phyloP scores from a whole-genome alignment of 768 basidiomycete genomes.

The Dacryopinax spathularia region DNA sequence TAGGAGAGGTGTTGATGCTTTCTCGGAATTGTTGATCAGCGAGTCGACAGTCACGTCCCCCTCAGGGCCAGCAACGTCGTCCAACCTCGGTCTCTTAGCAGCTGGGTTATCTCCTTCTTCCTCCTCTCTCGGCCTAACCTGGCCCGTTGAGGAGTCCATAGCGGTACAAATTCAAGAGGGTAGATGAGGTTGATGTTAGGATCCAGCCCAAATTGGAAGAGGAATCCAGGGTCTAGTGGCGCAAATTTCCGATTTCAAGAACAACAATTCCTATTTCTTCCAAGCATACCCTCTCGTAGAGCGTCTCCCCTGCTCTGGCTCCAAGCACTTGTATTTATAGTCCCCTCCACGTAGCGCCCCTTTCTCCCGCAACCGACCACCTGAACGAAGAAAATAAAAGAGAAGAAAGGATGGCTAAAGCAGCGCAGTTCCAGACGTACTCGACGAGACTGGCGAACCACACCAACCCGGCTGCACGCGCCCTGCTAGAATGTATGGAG shows the following conservation, averaged over 20 bases:
- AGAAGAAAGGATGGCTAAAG: not conserved
- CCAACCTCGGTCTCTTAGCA: not conserved
- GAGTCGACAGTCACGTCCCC: not conserved
- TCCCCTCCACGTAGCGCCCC: too few species aligned
- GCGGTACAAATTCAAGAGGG: not conserved
- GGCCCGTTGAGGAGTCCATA: not conserved
- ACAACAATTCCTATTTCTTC: not conserved
- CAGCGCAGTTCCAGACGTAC: slow-evolving; percentile 33
- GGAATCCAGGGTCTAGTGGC: not conserved
- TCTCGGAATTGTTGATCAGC: not conserved
- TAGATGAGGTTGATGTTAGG: too few species aligned
- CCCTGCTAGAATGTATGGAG: slow-evolving; percentile 67
- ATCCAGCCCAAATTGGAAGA: not conserved
- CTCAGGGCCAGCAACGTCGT: not conserved
- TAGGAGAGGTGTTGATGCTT: not conserved
- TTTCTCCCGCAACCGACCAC: too few species aligned
- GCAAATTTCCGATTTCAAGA: not conserved
- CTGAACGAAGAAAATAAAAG: too few species aligned
- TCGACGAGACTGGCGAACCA: slow-evolving; percentile 43
- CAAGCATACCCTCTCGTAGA: too few species aligned
- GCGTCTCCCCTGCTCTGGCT: too few species aligned
- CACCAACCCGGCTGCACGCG: slow-evolving; percentile 60
- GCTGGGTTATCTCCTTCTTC: not conserved
- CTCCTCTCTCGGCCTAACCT: not conserved
- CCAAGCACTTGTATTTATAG: too few species aligned